Base-by-base conservation (phyloP, 2,329 filamentous ascomycete genomes). In the Madurella mycetomatis region DNA sequence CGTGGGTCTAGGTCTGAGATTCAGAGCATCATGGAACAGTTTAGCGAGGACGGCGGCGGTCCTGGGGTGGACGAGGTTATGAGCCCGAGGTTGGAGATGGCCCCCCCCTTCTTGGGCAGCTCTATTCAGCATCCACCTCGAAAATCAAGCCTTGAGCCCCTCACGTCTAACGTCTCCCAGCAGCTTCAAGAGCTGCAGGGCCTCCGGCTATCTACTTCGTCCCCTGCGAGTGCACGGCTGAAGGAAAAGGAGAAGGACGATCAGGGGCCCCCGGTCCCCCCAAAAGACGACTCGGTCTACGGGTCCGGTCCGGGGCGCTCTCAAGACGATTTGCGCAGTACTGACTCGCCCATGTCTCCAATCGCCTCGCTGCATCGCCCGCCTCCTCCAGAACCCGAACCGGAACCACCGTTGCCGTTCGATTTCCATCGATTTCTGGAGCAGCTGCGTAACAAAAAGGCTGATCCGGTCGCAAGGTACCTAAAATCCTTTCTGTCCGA, bases 371-470 rank as follows among this genome's bases (percentile, higher is more conserved):
- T 82, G 37, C 77, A 86, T 60, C 77, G 83, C 9, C 85, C 84
- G 13, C 87, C 86, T 8, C 86, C 84, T 8, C 88, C 88, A 0
- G 87, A 88, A 55, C 84, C 84, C 0, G 84, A 87, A 55, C 88
- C 88, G 0, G 94, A 97, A 68, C 87, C 92, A 8, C 81, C 87
- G 44, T 81, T 95, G 30, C 90, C 92, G 0, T 99, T 99, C 64
- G 94, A 99, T 72, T 99, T 99, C 65, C 94, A 99, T 71, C 84
- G 94, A 15, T 99, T 99, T 67, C 76, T 99, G 45, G 94, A 97
- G 69, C 94, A 99, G 71, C 77, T 99, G 32, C 87, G 94, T 56
- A 94, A 99, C 72, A 90, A 92, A 61, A 96, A 95, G 54, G 95
- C 94, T n/a, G 95, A 99, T 65, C 94, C 95, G 1, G 92, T 99